Percentiles rank a stretch among this genome's conserved stretches.
Evolutionary conservation across 83 land plant species (phyloP).

Genomic region (Picea engelmannii): DNA sequence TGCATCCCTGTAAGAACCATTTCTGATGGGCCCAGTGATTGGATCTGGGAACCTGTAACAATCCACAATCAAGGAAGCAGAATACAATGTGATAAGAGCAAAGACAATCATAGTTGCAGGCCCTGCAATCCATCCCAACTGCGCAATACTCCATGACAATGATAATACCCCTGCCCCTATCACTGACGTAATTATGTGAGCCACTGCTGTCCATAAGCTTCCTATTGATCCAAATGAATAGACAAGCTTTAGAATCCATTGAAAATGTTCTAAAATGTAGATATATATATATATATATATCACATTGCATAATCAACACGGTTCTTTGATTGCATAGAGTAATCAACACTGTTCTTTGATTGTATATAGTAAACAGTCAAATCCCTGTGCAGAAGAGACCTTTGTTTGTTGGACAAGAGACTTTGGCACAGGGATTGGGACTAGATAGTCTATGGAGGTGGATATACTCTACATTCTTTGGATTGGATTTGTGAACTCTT

Average conservation of each 20-base stretch:
- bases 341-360: too few relatives aligned
- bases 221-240: constrained; percentile 20
- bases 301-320: too few relatives aligned
- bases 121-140: constrained; percentile 61
- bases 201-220: constrained; percentile 46
- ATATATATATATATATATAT: too few relatives aligned
- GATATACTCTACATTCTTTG: too few relatives aligned
- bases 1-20: constrained; percentile 51
- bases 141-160: constrained; percentile 49
- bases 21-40: constrained; percentile 36
- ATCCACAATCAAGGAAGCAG: constrained; percentile 33
- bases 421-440: too few relatives aligned
- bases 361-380: too few relatives aligned
- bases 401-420: too few relatives aligned
- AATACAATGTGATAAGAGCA: constrained; percentile 35
- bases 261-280: too few relatives aligned
- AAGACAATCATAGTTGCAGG: constrained; percentile 36
- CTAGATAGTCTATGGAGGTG: too few relatives aligned
- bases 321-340: too few relatives aligned
- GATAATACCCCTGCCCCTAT: constrained; percentile 57
- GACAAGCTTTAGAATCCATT: neutral
- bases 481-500: too few relatives aligned
- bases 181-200: constrained; percentile 53
- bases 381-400: too few relatives aligned
- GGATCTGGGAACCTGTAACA: constrained; percentile 47